phyloP scores from a whole-genome alignment of 2,329 filamentous ascomycete species.

The Talaromyces sp. region DNA sequence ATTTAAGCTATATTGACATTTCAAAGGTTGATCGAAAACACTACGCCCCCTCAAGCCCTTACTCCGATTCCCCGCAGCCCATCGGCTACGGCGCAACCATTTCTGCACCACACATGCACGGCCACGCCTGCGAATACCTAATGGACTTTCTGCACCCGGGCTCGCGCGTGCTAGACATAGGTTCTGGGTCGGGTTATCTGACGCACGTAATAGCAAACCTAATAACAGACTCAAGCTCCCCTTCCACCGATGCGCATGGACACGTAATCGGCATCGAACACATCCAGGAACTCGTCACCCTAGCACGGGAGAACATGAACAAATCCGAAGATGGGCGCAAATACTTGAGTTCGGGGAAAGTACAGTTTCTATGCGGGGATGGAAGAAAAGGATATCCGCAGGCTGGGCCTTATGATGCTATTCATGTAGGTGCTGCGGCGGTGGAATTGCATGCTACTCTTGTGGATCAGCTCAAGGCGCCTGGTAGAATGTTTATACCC shows the following conservation, averaged over 20 bases:
- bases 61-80: slow-evolving; percentile 66
- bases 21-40: slow-evolving; percentile 78
- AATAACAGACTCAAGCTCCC: slow-evolving; percentile 40
- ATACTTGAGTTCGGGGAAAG: slow-evolving; percentile 61
- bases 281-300: slow-evolving; percentile 59
- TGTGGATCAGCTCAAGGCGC: slow-evolving; percentile 70
- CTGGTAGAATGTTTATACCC: slow-evolving; percentile 70
- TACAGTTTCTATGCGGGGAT: slow-evolving; percentile 72
- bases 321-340: slow-evolving; percentile 57
- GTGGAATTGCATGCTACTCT: slow-evolving; percentile 66
- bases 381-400: slow-evolving; percentile 63
- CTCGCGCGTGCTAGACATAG: slow-evolving; percentile 65
- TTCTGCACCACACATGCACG: slow-evolving; percentile 71
- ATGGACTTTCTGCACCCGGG: slow-evolving; percentile 55
- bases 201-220: slow-evolving; percentile 84
- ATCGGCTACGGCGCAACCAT: slow-evolving; percentile 68
- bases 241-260: slow-evolving; percentile 34
- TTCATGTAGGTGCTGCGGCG: slow-evolving; percentile 90
- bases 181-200: slow-evolving; percentile 75
- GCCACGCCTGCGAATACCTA: slow-evolving; percentile 60
- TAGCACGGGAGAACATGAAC: slow-evolving; percentile 63
- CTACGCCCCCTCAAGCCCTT: slow-evolving; percentile 69
- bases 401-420: slow-evolving; percentile 73
- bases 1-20: background rate
- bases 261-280: slow-evolving; percentile 71